Base-by-base conservation (phyloP, 352 stramenopile species). In the Plasmopara halstedii region DNA sequence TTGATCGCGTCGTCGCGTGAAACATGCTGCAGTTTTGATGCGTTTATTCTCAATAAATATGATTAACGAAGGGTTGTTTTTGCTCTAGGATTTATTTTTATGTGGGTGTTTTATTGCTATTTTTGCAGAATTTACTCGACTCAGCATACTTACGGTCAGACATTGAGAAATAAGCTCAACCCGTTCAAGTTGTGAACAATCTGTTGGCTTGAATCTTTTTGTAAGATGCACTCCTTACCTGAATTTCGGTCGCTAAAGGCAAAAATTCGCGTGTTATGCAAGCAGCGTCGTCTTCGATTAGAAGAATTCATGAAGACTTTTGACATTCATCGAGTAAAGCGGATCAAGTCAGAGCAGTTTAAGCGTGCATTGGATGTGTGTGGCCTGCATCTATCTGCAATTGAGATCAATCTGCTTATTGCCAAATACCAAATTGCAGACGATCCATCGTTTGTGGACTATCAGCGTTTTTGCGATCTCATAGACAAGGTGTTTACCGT, bases 271-370 rank as follows among this genome's bases (percentile, higher is more conserved):
- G 51, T 75, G 39, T 50, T 88, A 45, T 93, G 81, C 58, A 93
- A 87, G 61, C 76, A 93, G 50, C 73, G 74, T 13, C 76, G 81
- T 21, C 84, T 89, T 49, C 81, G 78, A 1, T 46, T 93, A 3
- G 81, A 93, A 58, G 78, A 90, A 52, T 92, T 92, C 34, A 92
- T 92, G 81, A 89, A 86, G 42, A 92, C 81, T 10, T 92, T 92
- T 37, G 81, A 92, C 58, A 50, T 83, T 14, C 81, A 92, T 46
- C 70, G 77, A 52, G 74, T 87, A 8, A 90, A 93, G 66, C 88
- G 85, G 36, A 88, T 93, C 47, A 75, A 73, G 39, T 53, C 70
- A 0, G 78, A 90, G 39, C 81, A 90, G 57, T 93, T 90, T 56
- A 83, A 78, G 44, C 78, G 81, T 11, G 78, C 81, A 6, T 56